Conservation (phyloP, 441 rosid species). For the Hura crepitans region DNA sequence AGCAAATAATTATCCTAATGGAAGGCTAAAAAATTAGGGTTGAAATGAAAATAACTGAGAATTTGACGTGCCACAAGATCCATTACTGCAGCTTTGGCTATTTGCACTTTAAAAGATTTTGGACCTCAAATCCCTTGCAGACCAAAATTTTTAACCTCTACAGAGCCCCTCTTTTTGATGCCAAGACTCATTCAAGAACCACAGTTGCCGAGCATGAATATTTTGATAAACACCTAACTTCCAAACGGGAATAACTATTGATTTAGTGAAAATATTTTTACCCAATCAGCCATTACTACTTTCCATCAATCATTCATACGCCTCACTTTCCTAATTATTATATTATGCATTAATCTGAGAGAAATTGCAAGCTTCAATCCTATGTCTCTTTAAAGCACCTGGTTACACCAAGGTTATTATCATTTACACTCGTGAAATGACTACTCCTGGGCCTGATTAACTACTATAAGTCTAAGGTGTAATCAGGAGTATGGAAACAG, state of each 20-base stretch:
- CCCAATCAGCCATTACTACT: neutral
- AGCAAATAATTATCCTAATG: no score
- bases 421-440: neutral
- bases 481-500: neutral
- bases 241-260: no score
- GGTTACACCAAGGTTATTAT: neutral
- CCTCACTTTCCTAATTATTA: neutral
- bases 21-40: no score
- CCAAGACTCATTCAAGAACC: neutral
- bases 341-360: neutral
- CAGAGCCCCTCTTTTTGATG: no score
- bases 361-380: neutral
- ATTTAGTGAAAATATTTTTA: neutral
- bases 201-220: neutral
- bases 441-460: neutral
- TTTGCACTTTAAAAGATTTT: no score
- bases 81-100: no score
- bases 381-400: neutral
- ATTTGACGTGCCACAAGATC: no score
- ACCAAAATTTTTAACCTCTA: no score
- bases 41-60: no score
- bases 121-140: no score
- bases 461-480: neutral
- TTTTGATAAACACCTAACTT: neutral
- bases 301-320: neutral